Base-by-base conservation (phyloP, 352 stramenopile species). In the Sclerospora graminicola region DNA sequence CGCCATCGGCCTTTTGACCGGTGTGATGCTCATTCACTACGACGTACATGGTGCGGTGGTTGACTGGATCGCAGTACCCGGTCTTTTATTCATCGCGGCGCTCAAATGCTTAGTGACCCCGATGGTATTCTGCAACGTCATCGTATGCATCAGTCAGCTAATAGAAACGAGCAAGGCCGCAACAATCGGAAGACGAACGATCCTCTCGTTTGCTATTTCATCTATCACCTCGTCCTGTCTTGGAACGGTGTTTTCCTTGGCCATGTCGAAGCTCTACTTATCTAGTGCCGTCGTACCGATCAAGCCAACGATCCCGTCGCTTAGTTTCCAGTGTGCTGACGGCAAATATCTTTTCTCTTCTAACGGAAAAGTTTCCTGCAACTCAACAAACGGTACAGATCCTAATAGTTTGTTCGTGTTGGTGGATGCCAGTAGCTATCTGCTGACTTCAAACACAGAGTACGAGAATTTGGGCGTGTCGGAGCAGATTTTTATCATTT, bases 401-500 rank as follows among this genome's bases (percentile, higher is more conserved):
- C 43, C 40, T 5, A 53, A 43, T 14, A 48, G 63, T 34, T 51
- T 68, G 26, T 84, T 84, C 44, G 63, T 49, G 24, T 44, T 89
- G 18, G 70, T 86, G 43, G 62, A 83, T 52, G 71, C 65, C 16
- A 57, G 55, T 6, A 58, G 51, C 18, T 81, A 71, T 32, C 73
- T 84, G 42, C 23, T 54, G 32, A 48, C 49, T 8, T 45, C 56
- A 2, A 45, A 67, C 28, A 61, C 57, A 8, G 58, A 61, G 15
- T 76, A 68, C 48, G 46, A 58, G 23, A 51, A 54, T 30, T 57
- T 84, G 29, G 71, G 60, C 24, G 64, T 87, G 6, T 80, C 72
- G 5, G 69, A 87, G 49, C 71, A 87, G 48, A 54, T 88, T 41
- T 81, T 89, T 43, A 55, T 49, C 27, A 88, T 87, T 46, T 37